Base-by-base conservation (phyloP, 805 yeast species). In the Cyberlindnera nakhonratchasimensis region DNA sequence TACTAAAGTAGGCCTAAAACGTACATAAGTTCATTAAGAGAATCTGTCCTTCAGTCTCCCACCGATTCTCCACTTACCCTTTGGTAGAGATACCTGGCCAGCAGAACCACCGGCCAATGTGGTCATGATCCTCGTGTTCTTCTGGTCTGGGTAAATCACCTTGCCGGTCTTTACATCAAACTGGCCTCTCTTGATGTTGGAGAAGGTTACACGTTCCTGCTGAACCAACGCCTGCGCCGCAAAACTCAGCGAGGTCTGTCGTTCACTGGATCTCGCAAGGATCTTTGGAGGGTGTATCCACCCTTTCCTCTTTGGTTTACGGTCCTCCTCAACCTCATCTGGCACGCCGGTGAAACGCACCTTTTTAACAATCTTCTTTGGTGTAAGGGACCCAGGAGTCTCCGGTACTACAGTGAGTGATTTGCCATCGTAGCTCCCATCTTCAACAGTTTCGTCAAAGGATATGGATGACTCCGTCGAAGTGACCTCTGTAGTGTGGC, bases 291-390 rank as follows among this genome's bases (percentile, higher is more conserved):
- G 54, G 23, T 40, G 42, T 18, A 45, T 43, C 59, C 57, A 53
- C 2, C 59, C 57, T 32, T 40, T 47, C 19, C 48, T 45, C 38
- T 52, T 55, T 5, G 57, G 54, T 28, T 50, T 54, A 1, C 35
- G 33, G 2, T 51, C 55, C 10, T 50, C 55, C 22, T 43, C 53
- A 23, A 46, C 25, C 8, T 46, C 39, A n/a, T 39, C 55, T 5
- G 61, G 61, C 8, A 58, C 55, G 13, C 62, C 61, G 14, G 45
- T 55, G 37, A 58, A 58, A 6, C 62, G 40, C 5, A 58, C 62
- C 28, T 51, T 53, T 39, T 58, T 58, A 14, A 55, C 30, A 2
- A 43, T 46, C 25, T 46, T 48, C 39, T 34, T 34, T 39, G 45
- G 45, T 20, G 32, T 25, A 4, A 17, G 16, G 3, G 25, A 13